Conservation (phyloP, 2,329 filamentous ascomycete genomes). For the Penicillium oxalicum region DNA sequence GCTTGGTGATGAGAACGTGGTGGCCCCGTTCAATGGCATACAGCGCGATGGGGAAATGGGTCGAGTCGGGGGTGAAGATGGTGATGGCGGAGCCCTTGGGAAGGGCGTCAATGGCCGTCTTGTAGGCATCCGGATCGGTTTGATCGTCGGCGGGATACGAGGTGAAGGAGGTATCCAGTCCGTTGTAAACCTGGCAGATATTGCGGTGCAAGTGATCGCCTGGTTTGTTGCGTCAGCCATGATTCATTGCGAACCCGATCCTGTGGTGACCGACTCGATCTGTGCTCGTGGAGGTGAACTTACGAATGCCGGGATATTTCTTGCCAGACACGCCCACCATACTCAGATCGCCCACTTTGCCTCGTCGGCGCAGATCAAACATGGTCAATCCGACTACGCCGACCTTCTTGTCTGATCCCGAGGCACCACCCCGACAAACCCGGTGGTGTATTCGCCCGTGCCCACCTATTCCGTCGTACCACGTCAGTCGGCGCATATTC, state of each 20-base stretch:
- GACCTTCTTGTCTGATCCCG: conserved; percentile 90
- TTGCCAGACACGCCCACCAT: conserved; percentile 87
- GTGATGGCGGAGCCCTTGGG: conserved; percentile 81
- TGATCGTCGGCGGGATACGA: conserved; percentile 72
- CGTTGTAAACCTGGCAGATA: conserved; percentile 82
- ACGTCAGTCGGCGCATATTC: too few relatives aligned
- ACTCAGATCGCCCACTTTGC: conserved; percentile 76
- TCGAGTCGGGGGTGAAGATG: conserved; percentile 91
- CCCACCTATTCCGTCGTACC: conserved; percentile 54
- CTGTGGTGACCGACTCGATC: background rate
- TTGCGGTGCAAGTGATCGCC: conserved; percentile 80
- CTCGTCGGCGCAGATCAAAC: conserved; percentile 80
- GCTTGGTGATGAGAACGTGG: conserved; percentile 91
- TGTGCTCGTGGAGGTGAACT: conserved; percentile 28
- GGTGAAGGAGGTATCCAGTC: conserved; percentile 76
- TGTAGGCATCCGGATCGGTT: conserved; percentile 75
- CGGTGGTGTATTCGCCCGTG: conserved; percentile 94
- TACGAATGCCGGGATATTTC: conserved; percentile 88
- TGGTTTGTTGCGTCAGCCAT: conserved; percentile 28
- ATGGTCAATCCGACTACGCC: conserved; percentile 86
- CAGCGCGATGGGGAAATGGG: conserved; percentile 84
- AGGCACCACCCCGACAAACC: conserved; percentile 81
- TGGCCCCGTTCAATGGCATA: conserved; percentile 85
- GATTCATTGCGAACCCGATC: conserved; percentile 3
- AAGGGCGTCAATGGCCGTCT: conserved; percentile 77